phyloP scores from a whole-genome alignment of 371 early-diverging fungal species.

The Zychaea mexicana region DNA sequence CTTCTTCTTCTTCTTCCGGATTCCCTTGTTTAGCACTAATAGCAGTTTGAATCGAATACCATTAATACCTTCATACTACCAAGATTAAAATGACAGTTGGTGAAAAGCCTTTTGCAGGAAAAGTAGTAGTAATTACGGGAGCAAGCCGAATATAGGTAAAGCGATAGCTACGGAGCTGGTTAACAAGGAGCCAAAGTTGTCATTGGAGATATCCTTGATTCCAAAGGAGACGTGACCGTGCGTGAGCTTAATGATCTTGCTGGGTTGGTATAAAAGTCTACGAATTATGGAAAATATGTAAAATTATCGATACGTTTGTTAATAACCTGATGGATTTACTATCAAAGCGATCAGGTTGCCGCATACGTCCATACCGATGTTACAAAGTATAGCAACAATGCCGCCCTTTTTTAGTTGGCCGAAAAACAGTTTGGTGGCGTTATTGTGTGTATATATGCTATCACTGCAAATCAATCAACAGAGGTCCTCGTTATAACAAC shows the following conservation, averaged over 20 bases:
- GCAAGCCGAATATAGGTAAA: slow-evolving; percentile 64
- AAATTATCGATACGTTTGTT: neutral
- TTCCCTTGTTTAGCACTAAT: too few relatives aligned
- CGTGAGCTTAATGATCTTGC: slow-evolving; percentile 38
- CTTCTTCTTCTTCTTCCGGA: too few relatives aligned
- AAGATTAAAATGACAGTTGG: too few relatives aligned
- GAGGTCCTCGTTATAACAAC: neutral
- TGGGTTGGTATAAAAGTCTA: neutral
- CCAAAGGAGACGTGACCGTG: slow-evolving; percentile 35
- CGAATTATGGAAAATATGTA: neutral
- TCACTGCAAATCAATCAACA: neutral
- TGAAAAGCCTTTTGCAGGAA: slow-evolving; percentile 18
- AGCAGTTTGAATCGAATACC: too few relatives aligned
- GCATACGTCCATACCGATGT: slow-evolving; percentile 64
- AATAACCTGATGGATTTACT: too few relatives aligned
- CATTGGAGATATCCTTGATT: slow-evolving; percentile 60
- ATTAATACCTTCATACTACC: too few relatives aligned
- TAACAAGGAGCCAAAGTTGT: slow-evolving; percentile 58
- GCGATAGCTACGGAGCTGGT: slow-evolving; percentile 49
- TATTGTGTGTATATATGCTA: slow-evolving; percentile 46
- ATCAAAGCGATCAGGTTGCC: too few relatives aligned
- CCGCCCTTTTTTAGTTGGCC: slow-evolving; percentile 50
- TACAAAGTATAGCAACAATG: slow-evolving; percentile 45
- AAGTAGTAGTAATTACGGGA: slow-evolving; percentile 72
- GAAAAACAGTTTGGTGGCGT: slow-evolving; percentile 56